Evolutionary conservation across 202 grass and related monocot species (phyloP), one percentile per base, ranked within the genome.

Genomic region (Musa balbisiana): DNA sequence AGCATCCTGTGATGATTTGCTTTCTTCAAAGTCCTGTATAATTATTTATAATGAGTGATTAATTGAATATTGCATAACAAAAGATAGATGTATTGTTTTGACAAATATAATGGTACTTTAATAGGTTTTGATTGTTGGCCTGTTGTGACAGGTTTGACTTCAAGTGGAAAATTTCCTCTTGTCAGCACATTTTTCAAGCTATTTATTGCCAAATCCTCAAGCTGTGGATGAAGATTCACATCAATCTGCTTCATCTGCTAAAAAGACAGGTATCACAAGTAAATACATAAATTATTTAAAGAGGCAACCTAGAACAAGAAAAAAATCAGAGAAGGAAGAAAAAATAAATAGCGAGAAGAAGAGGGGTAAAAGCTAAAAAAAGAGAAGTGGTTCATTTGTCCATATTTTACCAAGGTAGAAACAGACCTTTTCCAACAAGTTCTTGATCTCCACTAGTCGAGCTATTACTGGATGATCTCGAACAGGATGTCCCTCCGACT

Each of bases 391-490:
- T 16, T 8, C 9, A 55, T 73, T 55, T 55, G 20, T 17, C 11
- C 71, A 25, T 73, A 26, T 26, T 27, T 51, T 14, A 15, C 19
- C 10, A 55, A 73, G 49, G 52, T 9, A 58, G 53, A 73, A 26
- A 17, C 24, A 10, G 6, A 96, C 90, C 87, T 96, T 91, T 77
- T 97, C 84, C 52, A 97, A 68, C 85, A 91, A 84, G 74, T 86
- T 83, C 75, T 93, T 97, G 69, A 90, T 97, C 78, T 97, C 94
- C 80, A 93, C 85, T 52, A 97, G 81, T 56, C 79, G 88, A 72
- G 86, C 81, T 83, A 93, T 91, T 71, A 97, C 86, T 76, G 94
- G 94, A 87, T 97, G 94, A 86, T 93, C 88, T 49, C 88, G 82
- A 50, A 97, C 83, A 16, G 90, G 62, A 53, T 91, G 82, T 62